These are phyloP conservation scores for Cryphonectria japonica DNA, from an alignment of 2,329 filamentous ascomycete species.

Conservation along the genomic window DNA sequence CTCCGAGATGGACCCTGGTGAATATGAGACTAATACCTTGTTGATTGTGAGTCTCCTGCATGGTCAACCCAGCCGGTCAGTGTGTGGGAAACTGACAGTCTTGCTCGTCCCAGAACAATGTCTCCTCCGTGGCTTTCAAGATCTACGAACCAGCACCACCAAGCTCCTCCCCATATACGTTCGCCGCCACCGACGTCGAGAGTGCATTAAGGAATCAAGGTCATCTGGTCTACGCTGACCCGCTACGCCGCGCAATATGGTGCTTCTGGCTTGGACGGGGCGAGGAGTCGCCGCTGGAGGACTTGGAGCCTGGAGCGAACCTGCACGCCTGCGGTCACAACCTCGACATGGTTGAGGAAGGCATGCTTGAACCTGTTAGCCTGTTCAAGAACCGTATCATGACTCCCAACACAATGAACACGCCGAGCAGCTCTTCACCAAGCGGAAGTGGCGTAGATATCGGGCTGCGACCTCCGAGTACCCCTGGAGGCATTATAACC, in stretches of 20 bases:
- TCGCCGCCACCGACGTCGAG: slow-evolving; percentile 56
- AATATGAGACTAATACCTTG: slow-evolving; percentile 66
- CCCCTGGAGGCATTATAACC: slow-evolving; percentile 27
- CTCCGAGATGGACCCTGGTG: slow-evolving; percentile 64
- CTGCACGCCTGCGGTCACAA: slow-evolving; percentile 50
- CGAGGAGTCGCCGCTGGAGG: slow-evolving; percentile 39
- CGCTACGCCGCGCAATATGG: slow-evolving; percentile 56
- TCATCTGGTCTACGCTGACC: slow-evolving; percentile 57
- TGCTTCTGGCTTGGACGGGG: slow-evolving; percentile 54
- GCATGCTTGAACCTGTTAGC: slow-evolving; percentile 52
- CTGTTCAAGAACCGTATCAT: slow-evolving; percentile 50
- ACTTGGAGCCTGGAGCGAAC: slow-evolving; percentile 41
- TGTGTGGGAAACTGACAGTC: slow-evolving; percentile 28
- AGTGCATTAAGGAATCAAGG: slow-evolving; percentile 54
- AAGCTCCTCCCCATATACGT: slow-evolving; percentile 48
- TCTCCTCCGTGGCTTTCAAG: slow-evolving; percentile 58
- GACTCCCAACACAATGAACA: slow-evolving; percentile 46
- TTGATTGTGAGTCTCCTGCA: slow-evolving; percentile 52
- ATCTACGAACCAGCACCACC: slow-evolving; percentile 56
- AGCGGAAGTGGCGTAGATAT: slow-evolving; percentile 46
- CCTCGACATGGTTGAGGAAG: slow-evolving; percentile 53
- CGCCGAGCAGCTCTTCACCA: slow-evolving; percentile 52
- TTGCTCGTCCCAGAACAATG: slow-evolving; percentile 52
- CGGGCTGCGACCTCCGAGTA: slow-evolving; percentile 37
- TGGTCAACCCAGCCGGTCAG: slow-evolving; percentile 1